These are phyloP conservation scores for Cercospora nicotianae DNA, from an alignment of 2,329 filamentous ascomycete species.

Conservation along the genomic window DNA sequence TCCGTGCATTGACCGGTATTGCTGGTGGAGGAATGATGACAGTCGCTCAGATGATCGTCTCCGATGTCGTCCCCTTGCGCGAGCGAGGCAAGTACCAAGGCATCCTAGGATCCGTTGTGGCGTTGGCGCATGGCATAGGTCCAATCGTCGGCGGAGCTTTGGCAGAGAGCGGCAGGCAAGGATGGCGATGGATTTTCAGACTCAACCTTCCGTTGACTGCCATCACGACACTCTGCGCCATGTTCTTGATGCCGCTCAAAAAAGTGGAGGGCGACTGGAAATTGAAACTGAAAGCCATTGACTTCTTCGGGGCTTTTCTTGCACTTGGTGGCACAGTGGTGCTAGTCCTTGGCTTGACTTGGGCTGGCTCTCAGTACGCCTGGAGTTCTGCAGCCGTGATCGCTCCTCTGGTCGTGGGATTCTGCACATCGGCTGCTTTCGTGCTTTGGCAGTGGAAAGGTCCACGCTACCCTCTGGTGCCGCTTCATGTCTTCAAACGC, in stretches of 20 bases:
- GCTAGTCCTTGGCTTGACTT: constrained; percentile 55
- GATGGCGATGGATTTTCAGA: constrained; percentile 31
- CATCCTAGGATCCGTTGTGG: constrained; percentile 28
- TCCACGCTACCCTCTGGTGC: constrained; percentile 51
- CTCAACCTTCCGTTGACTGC: constrained; percentile 54
- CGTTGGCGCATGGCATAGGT: constrained; percentile 45
- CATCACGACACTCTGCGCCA: constrained; percentile 49
- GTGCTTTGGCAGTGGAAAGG: constrained; percentile 56
- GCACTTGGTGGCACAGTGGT: constrained; percentile 55
- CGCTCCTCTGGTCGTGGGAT: constrained; percentile 52
- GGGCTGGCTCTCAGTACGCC: constrained; percentile 54
- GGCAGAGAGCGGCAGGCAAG: constrained; percentile 24
- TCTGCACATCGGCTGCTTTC: constrained; percentile 51
- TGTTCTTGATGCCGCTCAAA: constrained; percentile 60
- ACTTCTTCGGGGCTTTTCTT: constrained; percentile 57
- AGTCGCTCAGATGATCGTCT: constrained; percentile 36
- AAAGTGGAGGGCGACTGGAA: constrained; percentile 55
- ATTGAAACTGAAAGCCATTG: constrained; percentile 49
- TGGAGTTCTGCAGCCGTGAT: constrained; percentile 59
- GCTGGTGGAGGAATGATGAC: constrained; percentile 47
- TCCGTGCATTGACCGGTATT: constrained; percentile 57
- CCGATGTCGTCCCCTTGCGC: constrained; percentile 33
- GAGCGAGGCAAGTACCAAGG: constrained; percentile 34
- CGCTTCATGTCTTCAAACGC: constrained; percentile 56
- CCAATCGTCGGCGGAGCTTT: constrained; percentile 49